phyloP scores from a whole-genome alignment of 768 basidiomycete species.

The Tricholomella constricta region DNA sequence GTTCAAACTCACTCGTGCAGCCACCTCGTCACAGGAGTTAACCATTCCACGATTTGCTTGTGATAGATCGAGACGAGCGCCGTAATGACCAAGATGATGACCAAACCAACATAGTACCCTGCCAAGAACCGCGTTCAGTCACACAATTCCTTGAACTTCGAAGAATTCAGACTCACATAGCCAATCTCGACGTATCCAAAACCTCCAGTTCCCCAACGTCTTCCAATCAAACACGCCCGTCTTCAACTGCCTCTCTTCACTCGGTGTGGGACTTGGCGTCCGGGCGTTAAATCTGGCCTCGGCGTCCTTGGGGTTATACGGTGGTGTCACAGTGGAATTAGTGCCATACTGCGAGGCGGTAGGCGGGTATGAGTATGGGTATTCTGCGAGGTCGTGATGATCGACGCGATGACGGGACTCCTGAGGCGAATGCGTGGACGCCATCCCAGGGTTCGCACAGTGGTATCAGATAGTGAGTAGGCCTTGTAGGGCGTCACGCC shows the following conservation, averaged over 20 bases:
- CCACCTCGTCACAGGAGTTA: conserved; percentile 67
- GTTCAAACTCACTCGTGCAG: conserved; percentile 53
- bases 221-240: conserved; percentile 49
- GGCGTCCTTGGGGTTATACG: conserved; percentile 19
- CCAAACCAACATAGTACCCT: conserved; percentile 55
- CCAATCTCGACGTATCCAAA: conserved; percentile 59
- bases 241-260: conserved; percentile 49
- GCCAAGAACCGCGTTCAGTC: not conserved
- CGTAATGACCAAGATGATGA: conserved; percentile 49
- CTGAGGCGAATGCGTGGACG: not conserved
- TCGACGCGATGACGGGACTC: not conserved
- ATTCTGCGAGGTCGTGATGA: conserved; percentile 8
- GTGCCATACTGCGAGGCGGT: not conserved
- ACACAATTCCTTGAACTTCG: not conserved
- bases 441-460: not conserved
- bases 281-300: conserved; percentile 26
- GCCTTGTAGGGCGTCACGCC: too few species aligned
- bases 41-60: conserved; percentile 68
- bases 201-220: conserved; percentile 43
- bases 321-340: not conserved
- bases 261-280: conserved; percentile 68
- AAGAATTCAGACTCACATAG: conserved; percentile 42
- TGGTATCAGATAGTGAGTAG: not conserved
- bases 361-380: conserved; percentile 12
- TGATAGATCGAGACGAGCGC: conserved; percentile 64